phyloP scores from a whole-genome alignment of 164 flowering plant species.

The Tetrastigma voinierianum region DNA sequence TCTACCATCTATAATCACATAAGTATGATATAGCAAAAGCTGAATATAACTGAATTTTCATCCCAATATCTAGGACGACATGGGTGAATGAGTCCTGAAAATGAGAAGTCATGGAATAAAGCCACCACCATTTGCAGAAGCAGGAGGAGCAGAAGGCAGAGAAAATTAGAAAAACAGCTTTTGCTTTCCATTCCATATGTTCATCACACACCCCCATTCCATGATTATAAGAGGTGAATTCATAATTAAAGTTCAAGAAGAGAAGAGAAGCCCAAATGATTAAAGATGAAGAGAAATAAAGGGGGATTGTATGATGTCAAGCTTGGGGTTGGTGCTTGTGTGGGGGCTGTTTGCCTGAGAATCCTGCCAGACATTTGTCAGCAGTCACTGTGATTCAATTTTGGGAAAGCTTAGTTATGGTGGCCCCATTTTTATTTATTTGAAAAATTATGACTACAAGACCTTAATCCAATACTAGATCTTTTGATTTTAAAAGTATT shows the following conservation, averaged over 20 bases:
- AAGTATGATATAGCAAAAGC: no score
- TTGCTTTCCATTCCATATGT: background rate
- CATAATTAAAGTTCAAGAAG: conserved; percentile 1
- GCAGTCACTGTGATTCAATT: background rate
- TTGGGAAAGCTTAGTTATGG: conserved; percentile 1
- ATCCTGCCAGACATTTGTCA: background rate
- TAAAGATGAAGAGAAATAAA: background rate
- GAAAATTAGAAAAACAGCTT: conserved; percentile 1
- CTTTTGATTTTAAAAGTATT: no score
- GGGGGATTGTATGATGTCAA: conserved; percentile 2
- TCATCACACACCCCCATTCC: background rate
- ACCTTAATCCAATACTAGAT: no score
- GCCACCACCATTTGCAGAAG: background rate
- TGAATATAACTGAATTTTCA: no score
- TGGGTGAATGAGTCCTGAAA: conserved; percentile 9
- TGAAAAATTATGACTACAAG: no score
- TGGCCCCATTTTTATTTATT: no score
- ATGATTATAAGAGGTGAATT: conserved; percentile 8
- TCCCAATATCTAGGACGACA: background rate
- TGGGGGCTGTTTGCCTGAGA: background rate
- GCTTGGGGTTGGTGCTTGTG: background rate
- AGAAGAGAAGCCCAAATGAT: conserved; percentile 1
- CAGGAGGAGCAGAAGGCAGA: background rate
- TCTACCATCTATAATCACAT: no score
- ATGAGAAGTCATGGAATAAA: conserved; percentile 13